Base-by-base conservation (phyloP, 139 green algal species). In the Diplosphaera chodatii region DNA sequence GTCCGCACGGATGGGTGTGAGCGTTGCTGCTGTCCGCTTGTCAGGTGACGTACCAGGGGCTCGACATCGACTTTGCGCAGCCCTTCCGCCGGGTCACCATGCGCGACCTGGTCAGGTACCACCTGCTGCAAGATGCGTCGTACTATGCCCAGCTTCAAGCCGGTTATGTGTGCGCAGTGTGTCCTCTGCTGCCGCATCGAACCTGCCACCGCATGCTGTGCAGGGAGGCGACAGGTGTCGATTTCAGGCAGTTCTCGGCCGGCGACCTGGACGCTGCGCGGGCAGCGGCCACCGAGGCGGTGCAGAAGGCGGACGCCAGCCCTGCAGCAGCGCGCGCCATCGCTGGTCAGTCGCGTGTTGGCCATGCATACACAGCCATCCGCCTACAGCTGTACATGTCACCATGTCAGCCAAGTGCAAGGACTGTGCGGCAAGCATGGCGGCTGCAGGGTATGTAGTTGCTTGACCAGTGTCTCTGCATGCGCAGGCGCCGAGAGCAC, bases 81-180 rank as follows among this genome's bases (percentile, higher is more conserved):
- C 95, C 95, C 25, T 99, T 97, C 81, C 83, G 86, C 10, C 83
- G 93, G 1, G 91, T 81, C 22, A 90, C 82, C 30, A 99, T 99
- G 95, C 83, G 88, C 56, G 80, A 94, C 31, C 84, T 97, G 33
- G 94, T 99, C 27, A 62, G 81, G 40, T 48, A 10, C 37, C 37
- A 48, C 6, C 6, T 48, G 37, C 37, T 48, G 37, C 37, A 48
- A 48, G 10, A 48, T 20, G 6, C 37, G 37, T 6, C 8, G 37
- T n/a, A n/a, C n/a, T n/a, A n/a, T n/a, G n/a, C n/a, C n/a, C n/a
- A n/a, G n/a, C n/a, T n/a, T 10, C 37, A 20, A 20, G 37, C 37
- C 37, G 10, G 8, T 20, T 48, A 48, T n/a, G n/a, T n/a, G n/a
- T n/a, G n/a, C n/a, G n/a, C n/a, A n/a, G n/a, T n/a, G n/a, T n/a